These are phyloP conservation scores for Trypanosoma mega DNA, from an alignment of 208 protist genomes.

Conservation along the genomic window DNA sequence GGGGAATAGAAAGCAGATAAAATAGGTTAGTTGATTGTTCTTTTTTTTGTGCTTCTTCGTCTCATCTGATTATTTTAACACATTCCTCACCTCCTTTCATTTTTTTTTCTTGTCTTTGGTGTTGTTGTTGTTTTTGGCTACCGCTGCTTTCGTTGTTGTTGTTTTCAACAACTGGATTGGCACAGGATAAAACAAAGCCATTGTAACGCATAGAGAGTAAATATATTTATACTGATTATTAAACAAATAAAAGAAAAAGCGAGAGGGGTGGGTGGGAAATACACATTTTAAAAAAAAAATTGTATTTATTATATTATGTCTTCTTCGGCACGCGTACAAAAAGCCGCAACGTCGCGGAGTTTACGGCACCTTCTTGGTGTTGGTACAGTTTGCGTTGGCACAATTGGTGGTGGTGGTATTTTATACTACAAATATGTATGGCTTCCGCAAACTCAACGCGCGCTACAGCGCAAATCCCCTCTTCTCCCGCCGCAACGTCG, in stretches of 20 bases:
- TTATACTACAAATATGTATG: conserved; percentile 50
- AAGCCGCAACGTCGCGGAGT: conserved; percentile 33
- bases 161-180: too few relatives aligned
- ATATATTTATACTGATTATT: conserved; percentile 5
- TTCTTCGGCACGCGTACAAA: neutral
- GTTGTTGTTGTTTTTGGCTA: conserved; percentile 1
- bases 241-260: neutral
- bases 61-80: too few relatives aligned
- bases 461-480: conserved; percentile 15
- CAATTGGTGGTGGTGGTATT: conserved; percentile 31
- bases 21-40: too few relatives aligned
- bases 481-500: conserved; percentile 31
- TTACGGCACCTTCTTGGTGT: conserved; percentile 41
- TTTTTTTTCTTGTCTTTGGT: conserved; percentile 13
- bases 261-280: too few relatives aligned
- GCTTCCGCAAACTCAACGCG: conserved; percentile 29
- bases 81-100: too few relatives aligned
- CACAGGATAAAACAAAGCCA: too few relatives aligned
- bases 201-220: too few relatives aligned
- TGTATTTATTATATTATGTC: conserved; percentile 3
- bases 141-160: neutral
- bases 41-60: too few relatives aligned
- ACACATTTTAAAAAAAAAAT: neutral
- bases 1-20: too few relatives aligned
- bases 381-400: conserved; percentile 11